Conservation (phyloP, 305 asterid species). For the Solanum hybrid region DNA sequence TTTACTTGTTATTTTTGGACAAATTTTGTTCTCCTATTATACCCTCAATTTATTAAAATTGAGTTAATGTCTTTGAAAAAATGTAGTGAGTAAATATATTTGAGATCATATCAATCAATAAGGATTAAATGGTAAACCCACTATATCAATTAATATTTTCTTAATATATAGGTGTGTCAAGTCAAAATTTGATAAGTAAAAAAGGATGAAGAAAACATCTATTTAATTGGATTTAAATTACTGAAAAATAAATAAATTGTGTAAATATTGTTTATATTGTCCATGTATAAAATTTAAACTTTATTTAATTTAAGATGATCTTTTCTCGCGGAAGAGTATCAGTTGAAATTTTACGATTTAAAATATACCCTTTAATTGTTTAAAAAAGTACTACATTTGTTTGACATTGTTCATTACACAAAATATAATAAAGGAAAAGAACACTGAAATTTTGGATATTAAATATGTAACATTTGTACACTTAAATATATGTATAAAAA, state of each 20-base stretch:
- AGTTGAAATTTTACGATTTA: not conserved
- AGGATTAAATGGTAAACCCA: not conserved
- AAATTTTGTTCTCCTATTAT: not conserved
- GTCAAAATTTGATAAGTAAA: not conserved
- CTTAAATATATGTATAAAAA: too few relatives aligned
- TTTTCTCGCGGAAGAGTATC: not conserved
- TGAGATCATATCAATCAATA: not conserved
- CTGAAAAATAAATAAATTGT: not conserved
- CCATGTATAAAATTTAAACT: not conserved
- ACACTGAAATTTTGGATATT: not conserved
- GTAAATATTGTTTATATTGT: not conserved
- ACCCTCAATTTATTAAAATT: too few relatives aligned
- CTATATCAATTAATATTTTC: not conserved
- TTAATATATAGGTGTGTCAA: not conserved
- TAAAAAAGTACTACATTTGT: not conserved
- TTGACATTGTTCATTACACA: not conserved
- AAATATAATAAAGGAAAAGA: not conserved
- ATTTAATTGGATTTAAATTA: not conserved
- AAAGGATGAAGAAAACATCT: too few relatives aligned
- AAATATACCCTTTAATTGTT: not conserved
- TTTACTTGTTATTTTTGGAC: not conserved
- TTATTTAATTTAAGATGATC: not conserved
- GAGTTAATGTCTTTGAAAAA: not conserved
- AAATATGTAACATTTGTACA: not conserved
- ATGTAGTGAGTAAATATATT: too few relatives aligned